phyloP scores from a whole-genome alignment of 2,329 filamentous ascomycete species.

The Ambrosiella xylebori region DNA sequence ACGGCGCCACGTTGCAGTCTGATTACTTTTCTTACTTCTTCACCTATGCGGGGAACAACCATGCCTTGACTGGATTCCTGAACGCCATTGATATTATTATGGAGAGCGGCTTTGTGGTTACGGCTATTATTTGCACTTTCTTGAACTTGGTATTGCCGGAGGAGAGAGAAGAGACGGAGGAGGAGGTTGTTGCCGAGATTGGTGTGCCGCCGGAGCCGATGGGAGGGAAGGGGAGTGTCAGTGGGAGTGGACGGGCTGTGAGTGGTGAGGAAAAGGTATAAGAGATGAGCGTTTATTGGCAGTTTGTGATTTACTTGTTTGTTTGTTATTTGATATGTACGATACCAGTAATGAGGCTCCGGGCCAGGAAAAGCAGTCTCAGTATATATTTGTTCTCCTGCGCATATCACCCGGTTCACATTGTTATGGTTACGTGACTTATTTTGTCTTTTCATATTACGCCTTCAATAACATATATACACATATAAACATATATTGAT shows the following conservation, averaged over 20 bases:
- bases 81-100: slow-evolving; percentile 58
- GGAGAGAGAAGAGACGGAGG: slow-evolving; percentile 47
- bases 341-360: neutral
- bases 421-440: neutral
- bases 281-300: neutral
- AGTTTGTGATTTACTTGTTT: neutral
- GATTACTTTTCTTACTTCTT: slow-evolving; percentile 56
- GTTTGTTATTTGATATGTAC: neutral
- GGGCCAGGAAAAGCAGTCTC: neutral
- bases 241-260: neutral
- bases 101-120: slow-evolving; percentile 59
- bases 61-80: slow-evolving; percentile 51
- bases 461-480: neutral
- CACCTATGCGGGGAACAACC: slow-evolving; percentile 52
- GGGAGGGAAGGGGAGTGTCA: neutral
- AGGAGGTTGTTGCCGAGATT: slow-evolving; percentile 1
- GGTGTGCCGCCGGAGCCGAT: neutral
- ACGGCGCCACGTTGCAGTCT: slow-evolving; percentile 49
- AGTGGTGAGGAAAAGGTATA: slow-evolving; percentile 5
- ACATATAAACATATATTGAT: neutral
- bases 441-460: neutral
- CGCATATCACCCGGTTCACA: neutral
- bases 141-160: slow-evolving; percentile 58
- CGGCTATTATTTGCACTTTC: slow-evolving; percentile 53
- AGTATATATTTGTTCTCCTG: neutral